Conservation (phyloP, 2,329 filamentous ascomycete species). For the Hypoxylon sp. region DNA sequence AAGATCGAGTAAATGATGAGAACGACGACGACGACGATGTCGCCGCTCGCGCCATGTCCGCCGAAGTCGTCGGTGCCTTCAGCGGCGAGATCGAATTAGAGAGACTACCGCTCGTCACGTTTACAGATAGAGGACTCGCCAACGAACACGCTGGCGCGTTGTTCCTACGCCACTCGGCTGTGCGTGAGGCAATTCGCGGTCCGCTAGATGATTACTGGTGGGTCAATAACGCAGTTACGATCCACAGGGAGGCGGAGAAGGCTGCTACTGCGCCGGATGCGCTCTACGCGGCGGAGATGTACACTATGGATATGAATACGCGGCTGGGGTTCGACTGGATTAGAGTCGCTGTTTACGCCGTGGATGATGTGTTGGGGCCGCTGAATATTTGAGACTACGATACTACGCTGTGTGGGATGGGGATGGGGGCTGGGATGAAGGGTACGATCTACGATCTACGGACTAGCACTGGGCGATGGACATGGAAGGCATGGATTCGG, state of each 20-base stretch:
- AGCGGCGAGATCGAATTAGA: conserved; percentile 28
- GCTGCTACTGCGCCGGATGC: conserved; percentile 1
- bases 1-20: background rate
- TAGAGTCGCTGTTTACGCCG: conserved; percentile 38
- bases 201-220: conserved; percentile 43
- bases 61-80: conserved; percentile 12
- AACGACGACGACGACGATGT: background rate
- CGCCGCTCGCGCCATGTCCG: background rate
- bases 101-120: conserved; percentile 32
- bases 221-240: conserved; percentile 25
- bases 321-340: conserved; percentile 45
- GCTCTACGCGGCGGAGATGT: conserved; percentile 34
- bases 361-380: conserved; percentile 44
- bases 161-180: conserved; percentile 38
- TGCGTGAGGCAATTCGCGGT: conserved; percentile 20
- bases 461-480: background rate
- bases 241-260: conserved; percentile 32
- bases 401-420: background rate
- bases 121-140: conserved; percentile 42
- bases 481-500: background rate
- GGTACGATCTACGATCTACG: background rate
- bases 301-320: conserved; percentile 36
- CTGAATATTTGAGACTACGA: conserved; percentile 41
- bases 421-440: background rate
- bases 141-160: conserved; percentile 42